phyloP scores from a whole-genome alignment of 1,139 yeast species.

The Protomyces arabidopsidicola region DNA sequence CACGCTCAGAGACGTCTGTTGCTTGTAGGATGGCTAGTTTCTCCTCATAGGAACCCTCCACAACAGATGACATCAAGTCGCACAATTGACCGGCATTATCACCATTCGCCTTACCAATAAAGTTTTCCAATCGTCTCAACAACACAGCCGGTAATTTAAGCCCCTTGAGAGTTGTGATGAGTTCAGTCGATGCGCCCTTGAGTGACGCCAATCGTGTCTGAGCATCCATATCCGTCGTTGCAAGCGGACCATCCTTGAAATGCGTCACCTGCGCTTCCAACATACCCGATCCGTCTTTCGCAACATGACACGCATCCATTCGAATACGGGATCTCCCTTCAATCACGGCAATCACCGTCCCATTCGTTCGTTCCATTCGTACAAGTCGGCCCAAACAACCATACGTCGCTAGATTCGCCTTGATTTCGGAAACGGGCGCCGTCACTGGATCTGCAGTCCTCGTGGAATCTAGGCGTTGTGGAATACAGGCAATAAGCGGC shows the following conservation, averaged over 20 bases:
- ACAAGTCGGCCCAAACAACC: slow-evolving; percentile 37
- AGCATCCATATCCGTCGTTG: slow-evolving; percentile 30
- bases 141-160: slow-evolving; percentile 17
- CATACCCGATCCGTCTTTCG: slow-evolving; percentile 25
- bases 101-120: slow-evolving; percentile 30
- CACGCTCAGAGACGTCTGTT: slow-evolving; percentile 36
- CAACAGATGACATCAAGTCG: slow-evolving; percentile 41
- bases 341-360: slow-evolving; percentile 32
- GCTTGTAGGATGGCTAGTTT: slow-evolving; percentile 38
- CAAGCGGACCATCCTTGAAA: slow-evolving; percentile 27
- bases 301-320: slow-evolving; percentile 15
- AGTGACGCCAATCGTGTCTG: slow-evolving; percentile 34
- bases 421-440: background rate
- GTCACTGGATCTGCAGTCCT: background rate
- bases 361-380: slow-evolving; percentile 32
- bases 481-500: slow-evolving; percentile 6
- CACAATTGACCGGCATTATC: slow-evolving; percentile 39
- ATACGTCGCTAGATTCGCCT: slow-evolving; percentile 20
- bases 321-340: slow-evolving; percentile 37
- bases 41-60: slow-evolving; percentile 39
- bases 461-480: slow-evolving; percentile 3
- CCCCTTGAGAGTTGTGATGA: slow-evolving; percentile 31
- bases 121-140: slow-evolving; percentile 27
- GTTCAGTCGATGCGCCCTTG: slow-evolving; percentile 35
- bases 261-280: slow-evolving; percentile 29